Evolutionary conservation across 1,284 basidiomycete species (phyloP).

Genomic region (Trametes versicolor): DNA sequence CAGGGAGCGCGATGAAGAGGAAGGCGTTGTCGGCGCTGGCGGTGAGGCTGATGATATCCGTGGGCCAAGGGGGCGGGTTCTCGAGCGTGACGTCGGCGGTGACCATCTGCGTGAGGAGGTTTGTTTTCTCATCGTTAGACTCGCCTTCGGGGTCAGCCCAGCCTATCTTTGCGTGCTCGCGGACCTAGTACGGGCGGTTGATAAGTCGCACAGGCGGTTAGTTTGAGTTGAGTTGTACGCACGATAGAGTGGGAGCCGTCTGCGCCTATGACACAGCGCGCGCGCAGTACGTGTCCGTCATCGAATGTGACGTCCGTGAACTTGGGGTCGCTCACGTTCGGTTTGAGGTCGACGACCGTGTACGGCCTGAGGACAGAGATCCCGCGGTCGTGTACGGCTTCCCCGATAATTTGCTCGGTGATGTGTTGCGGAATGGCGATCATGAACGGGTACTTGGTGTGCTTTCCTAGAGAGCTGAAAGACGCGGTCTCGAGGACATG

Average conservation of each 20-base stretch:
- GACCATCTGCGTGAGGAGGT: constrained; percentile 40
- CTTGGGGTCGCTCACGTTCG: constrained; percentile 27
- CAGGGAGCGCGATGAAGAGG: constrained; percentile 42
- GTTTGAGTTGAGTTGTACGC: constrained; percentile 32
- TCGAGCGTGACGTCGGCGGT: constrained; percentile 47
- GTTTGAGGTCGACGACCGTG: constrained; percentile 44
- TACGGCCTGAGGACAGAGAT: constrained; percentile 50
- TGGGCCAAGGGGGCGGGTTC: constrained; percentile 26
- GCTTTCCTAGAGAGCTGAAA: constrained; percentile 43
- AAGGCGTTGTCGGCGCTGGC: constrained; percentile 41
- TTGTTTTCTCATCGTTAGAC: constrained; percentile 20
- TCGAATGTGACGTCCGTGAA: constrained; percentile 58
- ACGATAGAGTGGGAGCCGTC: constrained; percentile 65
- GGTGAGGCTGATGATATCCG: constrained; percentile 33
- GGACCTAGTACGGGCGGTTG: constrained; percentile 36
- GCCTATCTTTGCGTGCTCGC: constrained; percentile 38
- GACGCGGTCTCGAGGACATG: constrained; percentile 43
- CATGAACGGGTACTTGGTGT: constrained; percentile 58
- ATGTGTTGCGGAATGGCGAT: constrained; percentile 57
- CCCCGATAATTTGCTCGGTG: constrained; percentile 55
- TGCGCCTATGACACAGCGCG: constrained; percentile 63
- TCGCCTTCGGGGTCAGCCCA: constrained; percentile 43
- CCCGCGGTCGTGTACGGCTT: constrained; percentile 47
- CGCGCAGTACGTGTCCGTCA: constrained; percentile 54
- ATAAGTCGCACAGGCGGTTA: not conserved